Percentiles rank a stretch among this genome's conserved stretches.
Conservation (phyloP, 306 rosid species). For the Quercus engelmannii region DNA sequence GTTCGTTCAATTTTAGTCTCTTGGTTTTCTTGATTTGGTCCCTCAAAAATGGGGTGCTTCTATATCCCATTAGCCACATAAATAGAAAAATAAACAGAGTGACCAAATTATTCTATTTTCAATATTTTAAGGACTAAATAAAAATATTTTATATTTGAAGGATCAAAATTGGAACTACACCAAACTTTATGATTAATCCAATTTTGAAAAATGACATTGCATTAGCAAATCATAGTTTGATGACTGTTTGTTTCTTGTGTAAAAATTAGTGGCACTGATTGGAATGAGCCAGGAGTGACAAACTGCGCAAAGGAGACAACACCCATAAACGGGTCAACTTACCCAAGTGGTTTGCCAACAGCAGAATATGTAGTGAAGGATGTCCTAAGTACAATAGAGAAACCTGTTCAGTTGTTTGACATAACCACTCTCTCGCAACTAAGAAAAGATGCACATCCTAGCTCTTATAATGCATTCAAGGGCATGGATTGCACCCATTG, state of each 20-base stretch:
- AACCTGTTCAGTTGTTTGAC: conserved; percentile 48
- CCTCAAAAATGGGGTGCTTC: too few relatives aligned
- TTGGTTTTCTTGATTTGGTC: too few relatives aligned
- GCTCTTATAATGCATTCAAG: conserved; percentile 40
- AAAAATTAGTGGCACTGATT: conserved; percentile 40
- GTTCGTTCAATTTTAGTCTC: too few relatives aligned
- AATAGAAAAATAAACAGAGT: too few relatives aligned
- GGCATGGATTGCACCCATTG: conserved; percentile 80
- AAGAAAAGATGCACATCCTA: conserved; percentile 76
- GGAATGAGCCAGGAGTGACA: conserved; percentile 44
- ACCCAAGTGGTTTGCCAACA: conserved; percentile 38
- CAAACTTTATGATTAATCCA: background rate
- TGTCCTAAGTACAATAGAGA: conserved; percentile 31
- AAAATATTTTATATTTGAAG: too few relatives aligned
- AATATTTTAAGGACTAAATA: too few relatives aligned
- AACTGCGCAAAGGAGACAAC: conserved; percentile 53
- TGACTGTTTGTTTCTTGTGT: background rate
- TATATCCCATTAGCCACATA: too few relatives aligned
- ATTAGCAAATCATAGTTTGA: background rate
- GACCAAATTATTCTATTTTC: too few relatives aligned
- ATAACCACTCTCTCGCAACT: conserved; percentile 64
- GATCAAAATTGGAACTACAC: too few relatives aligned
- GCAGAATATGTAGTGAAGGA: conserved; percentile 35
- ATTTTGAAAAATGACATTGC: background rate
- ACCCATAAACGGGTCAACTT: conserved; percentile 54